Evolutionary conservation across 345 rosid species (phyloP).

Genomic region (Boechera divaricarpa): DNA sequence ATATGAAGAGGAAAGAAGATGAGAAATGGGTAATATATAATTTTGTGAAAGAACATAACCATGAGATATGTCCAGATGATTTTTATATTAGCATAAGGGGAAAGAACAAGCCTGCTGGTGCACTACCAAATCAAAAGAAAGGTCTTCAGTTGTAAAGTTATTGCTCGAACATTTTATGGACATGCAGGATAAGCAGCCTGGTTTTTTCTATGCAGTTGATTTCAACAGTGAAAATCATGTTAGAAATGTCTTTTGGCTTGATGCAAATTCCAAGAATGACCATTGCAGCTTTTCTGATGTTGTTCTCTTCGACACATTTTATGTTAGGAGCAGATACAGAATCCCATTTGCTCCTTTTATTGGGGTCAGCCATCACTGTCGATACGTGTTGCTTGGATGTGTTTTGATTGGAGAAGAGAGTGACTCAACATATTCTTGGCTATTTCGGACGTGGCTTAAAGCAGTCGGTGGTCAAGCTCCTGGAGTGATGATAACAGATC

Average conservation of each 20-base stretch:
- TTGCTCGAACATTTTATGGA: slow-evolving; percentile 37
- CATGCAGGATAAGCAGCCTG: slow-evolving; percentile 55
- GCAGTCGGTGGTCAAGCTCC: slow-evolving; percentile 54
- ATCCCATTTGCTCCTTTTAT: slow-evolving; percentile 43
- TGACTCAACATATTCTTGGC: slow-evolving; percentile 51
- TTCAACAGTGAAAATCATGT: slow-evolving; percentile 37
- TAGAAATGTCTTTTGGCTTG: slow-evolving; percentile 58
- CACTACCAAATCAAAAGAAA: slow-evolving; percentile 30
- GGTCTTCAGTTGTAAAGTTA: slow-evolving; percentile 37
- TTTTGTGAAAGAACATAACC: slow-evolving; percentile 46
- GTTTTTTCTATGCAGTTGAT: slow-evolving; percentile 60
- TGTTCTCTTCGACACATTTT: slow-evolving; percentile 52
- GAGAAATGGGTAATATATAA: slow-evolving; percentile 42
- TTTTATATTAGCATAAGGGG: slow-evolving; percentile 34
- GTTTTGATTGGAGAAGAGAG: slow-evolving; percentile 55
- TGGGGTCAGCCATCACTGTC: slow-evolving; percentile 41
- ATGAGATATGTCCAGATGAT: slow-evolving; percentile 44
- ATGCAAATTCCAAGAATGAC: slow-evolving; percentile 56
- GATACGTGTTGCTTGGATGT: slow-evolving; percentile 42
- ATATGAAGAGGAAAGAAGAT: slow-evolving; percentile 42
- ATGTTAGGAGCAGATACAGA: slow-evolving; percentile 45
- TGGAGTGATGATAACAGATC: slow-evolving; percentile 52
- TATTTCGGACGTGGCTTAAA: slow-evolving; percentile 55
- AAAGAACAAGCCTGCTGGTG: slow-evolving; percentile 36
- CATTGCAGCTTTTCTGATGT: slow-evolving; percentile 52